phyloP scores from a whole-genome alignment of 129 eudicot genomes.

The Apium graveolens region DNA sequence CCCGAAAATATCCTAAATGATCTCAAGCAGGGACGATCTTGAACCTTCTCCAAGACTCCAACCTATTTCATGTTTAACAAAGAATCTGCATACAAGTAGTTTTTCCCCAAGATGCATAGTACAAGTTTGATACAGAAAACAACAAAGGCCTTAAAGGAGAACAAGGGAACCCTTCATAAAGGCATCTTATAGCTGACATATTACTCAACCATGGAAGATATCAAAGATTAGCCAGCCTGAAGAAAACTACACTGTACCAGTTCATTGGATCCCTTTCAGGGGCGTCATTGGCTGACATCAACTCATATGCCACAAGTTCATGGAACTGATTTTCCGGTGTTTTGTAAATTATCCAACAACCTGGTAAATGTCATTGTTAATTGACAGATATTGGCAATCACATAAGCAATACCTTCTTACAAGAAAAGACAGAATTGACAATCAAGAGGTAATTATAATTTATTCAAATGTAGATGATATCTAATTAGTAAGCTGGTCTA shows the following conservation, averaged over 20 bases:
- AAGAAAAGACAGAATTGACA: neutral
- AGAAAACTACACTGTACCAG: constrained; percentile 39
- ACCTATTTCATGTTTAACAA: neutral
- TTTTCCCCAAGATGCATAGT: neutral
- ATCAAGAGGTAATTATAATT: neutral
- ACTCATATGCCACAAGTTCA: constrained; percentile 74
- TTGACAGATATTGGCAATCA: neutral
- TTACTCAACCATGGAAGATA: neutral
- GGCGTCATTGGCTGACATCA: constrained; percentile 97
- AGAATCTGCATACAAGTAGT: neutral
- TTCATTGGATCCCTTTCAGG: constrained; percentile 96
- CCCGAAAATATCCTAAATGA: neutral
- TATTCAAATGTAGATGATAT: neutral
- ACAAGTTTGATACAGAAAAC: neutral
- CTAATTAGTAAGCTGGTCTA: neutral
- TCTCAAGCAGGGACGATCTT: neutral
- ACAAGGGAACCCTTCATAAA: neutral
- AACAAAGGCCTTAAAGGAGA: neutral
- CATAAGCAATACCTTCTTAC: neutral
- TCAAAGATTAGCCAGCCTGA: neutral
- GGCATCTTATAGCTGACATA: neutral
- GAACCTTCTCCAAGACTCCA: neutral
- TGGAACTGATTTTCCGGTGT: constrained; percentile 30
- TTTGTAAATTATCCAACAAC: constrained; percentile 85
- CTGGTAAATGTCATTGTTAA: constrained; percentile 28